phyloP scores from a whole-genome alignment of 176 grass and related monocot species.

The barley (Hordeum vulgare) region MorexV3_pseudomolecules_assembly NC_058524.1:440071084-440071583 shows the following conservation, averaged over 20 bases:
- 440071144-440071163: slow-evolving; percentile 83
- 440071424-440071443: slow-evolving; percentile 49
- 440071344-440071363: slow-evolving; percentile 87
- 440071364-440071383: slow-evolving; percentile 75
- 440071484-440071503: too few species aligned
- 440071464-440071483: not conserved
- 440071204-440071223: slow-evolving; percentile 89
- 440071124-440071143: slow-evolving; percentile 99
- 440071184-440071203: slow-evolving; percentile 94
- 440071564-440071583: not conserved
- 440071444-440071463: not conserved
- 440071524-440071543: too few species aligned
- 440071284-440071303: slow-evolving; percentile 83
- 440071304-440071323: slow-evolving; percentile 91
- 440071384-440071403: slow-evolving; percentile 35
- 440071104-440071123: slow-evolving; percentile 94
- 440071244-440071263: slow-evolving; percentile 83
- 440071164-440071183: slow-evolving; percentile 88
- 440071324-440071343: slow-evolving; percentile 86
- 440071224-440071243: slow-evolving; percentile 94
- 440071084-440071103: too few species aligned
- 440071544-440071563: not conserved
- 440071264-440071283: slow-evolving; percentile 87
- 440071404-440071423: slow-evolving; percentile 45
- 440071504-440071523: too few species aligned